Conservation (phyloP, 805 yeast species). For the Wickerhamiella azymoides region DNA sequence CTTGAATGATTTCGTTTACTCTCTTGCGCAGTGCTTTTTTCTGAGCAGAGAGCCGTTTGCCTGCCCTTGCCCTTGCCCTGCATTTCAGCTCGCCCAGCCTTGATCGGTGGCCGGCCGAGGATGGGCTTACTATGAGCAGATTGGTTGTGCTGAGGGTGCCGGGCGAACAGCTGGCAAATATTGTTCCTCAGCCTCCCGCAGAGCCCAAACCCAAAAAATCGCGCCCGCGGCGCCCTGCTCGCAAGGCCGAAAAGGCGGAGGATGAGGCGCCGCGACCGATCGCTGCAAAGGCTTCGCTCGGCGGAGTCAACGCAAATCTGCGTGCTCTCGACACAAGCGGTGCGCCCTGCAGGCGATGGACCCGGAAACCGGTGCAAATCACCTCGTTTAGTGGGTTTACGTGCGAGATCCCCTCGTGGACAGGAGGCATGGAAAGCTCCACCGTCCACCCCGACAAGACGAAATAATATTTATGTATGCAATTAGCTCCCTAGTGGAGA, state of each 20-base stretch:
- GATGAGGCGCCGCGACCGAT: slow-evolving; percentile 4
- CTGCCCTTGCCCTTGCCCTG: too few species aligned
- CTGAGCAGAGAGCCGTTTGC: too few species aligned
- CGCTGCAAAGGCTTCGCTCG: slow-evolving; percentile 18
- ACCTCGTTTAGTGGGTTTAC: slow-evolving; percentile 35
- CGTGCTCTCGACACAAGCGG: slow-evolving; percentile 31
- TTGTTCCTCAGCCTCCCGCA: background rate
- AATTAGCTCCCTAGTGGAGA: too few species aligned
- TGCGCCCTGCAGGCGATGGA: slow-evolving; percentile 34
- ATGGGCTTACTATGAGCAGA: slow-evolving; percentile 4
- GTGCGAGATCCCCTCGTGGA: slow-evolving; percentile 29
- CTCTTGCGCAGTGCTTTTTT: too few species aligned
- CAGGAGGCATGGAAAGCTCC: slow-evolving; percentile 21
- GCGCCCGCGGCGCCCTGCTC: background rate
- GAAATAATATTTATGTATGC: background rate
- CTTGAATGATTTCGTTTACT: too few species aligned
- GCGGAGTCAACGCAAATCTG: slow-evolving; percentile 25
- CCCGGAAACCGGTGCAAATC: slow-evolving; percentile 27
- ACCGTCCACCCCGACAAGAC: slow-evolving; percentile 2
- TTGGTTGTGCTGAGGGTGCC: slow-evolving; percentile 6
- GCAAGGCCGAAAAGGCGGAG: background rate
- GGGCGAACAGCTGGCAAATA: background rate
- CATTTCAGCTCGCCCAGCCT: background rate
- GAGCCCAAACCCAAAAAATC: slow-evolving; percentile 1
- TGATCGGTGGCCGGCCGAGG: too few species aligned